Evolutionary conservation across 192 early-diverging fungal genomes (phyloP).

Genomic region (Gamsiella multidivaricata): DNA sequence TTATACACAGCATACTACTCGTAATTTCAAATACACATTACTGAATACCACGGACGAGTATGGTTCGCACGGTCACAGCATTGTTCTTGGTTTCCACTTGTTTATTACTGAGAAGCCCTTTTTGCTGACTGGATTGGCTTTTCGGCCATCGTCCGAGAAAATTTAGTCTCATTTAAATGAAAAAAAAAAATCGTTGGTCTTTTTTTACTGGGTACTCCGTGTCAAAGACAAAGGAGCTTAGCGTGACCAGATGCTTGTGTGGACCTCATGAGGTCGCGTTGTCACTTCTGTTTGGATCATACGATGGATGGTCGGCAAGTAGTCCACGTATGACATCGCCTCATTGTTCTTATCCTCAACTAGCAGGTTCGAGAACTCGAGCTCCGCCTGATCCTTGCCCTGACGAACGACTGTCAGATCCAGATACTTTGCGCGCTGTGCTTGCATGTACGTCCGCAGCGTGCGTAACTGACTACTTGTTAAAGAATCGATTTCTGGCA

Average conservation of each 20-base stretch:
- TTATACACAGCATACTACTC: too few species aligned
- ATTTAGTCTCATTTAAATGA: too few species aligned
- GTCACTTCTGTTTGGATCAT: constrained; percentile 83
- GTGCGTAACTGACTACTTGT: constrained; percentile 62
- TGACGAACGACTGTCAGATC: constrained; percentile 84
- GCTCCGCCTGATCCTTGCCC: constrained; percentile 84
- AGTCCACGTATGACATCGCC: constrained; percentile 94
- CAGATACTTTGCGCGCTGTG: constrained; percentile 71
- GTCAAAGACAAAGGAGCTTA: too few species aligned
- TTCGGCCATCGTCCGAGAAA: too few species aligned
- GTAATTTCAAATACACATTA: too few species aligned
- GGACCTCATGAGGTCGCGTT: constrained; percentile 28
- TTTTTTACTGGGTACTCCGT: too few species aligned
- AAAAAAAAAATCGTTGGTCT: too few species aligned
- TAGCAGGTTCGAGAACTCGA: constrained; percentile 80
- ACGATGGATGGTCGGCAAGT: constrained; percentile 86
- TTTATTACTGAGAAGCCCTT: too few species aligned
- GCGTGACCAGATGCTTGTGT: constrained; percentile 35
- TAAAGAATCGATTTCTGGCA: constrained; percentile 78
- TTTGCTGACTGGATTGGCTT: too few species aligned
- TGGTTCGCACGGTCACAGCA: too few species aligned
- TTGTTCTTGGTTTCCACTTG: too few species aligned
- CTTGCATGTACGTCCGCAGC: constrained; percentile 73
- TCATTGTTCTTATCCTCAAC: constrained; percentile 94
- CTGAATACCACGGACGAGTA: too few species aligned